Conservation (phyloP, 805 yeast species). For the Cyberlindnera xishuangbannaensis region DNA sequence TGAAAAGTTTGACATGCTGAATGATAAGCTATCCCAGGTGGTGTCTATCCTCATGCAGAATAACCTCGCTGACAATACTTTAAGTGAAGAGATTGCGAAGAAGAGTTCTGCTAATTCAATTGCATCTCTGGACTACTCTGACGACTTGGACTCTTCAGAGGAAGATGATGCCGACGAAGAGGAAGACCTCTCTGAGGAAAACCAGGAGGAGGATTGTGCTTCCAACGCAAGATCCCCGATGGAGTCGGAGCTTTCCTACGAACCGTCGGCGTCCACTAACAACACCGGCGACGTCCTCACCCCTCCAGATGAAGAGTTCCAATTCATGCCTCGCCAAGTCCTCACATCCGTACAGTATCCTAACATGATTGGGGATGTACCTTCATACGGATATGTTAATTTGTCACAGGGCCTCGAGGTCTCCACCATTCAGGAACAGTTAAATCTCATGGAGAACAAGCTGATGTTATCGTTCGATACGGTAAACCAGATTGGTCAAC, state of each 20-base stretch:
- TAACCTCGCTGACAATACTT: constrained; percentile 6
- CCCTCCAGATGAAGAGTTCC: constrained; percentile 13
- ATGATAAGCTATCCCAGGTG: constrained; percentile 11
- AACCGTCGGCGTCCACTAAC: not conserved
- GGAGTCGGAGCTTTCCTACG: not conserved
- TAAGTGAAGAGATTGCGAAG: not conserved
- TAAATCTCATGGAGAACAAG: constrained; percentile 9
- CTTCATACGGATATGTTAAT: not conserved
- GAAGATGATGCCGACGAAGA: constrained; percentile 1
- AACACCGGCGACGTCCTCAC: constrained; percentile 4
- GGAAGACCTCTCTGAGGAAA: constrained; percentile 1
- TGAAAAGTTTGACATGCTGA: constrained; percentile 7
- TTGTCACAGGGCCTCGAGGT: not conserved
- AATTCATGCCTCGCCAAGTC: constrained; percentile 7
- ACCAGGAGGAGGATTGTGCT: constrained; percentile 5
- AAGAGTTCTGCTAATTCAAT: not conserved
- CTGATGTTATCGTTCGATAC: constrained; percentile 7
- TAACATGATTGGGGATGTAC: not conserved
- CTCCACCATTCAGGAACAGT: constrained; percentile 2
- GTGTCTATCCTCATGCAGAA: constrained; percentile 9
- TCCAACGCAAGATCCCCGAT: constrained; percentile 4
- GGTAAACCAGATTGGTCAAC: constrained; percentile 1
- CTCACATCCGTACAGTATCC: constrained; percentile 31
- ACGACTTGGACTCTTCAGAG: constrained; percentile 2
- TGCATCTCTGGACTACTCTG: not conserved